Base-by-base conservation (phyloP, 441 rosid species). In the Euphorbia celastroides region DNA sequence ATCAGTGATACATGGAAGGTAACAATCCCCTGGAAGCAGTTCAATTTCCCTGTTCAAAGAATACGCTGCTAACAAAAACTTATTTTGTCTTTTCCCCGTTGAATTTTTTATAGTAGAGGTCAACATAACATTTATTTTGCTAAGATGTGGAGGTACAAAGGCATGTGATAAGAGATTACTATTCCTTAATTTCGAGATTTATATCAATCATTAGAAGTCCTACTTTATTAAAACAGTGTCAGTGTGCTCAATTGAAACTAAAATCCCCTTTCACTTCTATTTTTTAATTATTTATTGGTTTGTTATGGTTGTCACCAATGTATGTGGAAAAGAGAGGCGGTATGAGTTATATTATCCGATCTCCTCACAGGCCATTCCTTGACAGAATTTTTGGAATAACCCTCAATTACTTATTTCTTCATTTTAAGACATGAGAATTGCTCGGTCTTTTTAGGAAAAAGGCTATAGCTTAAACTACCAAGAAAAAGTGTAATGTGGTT, bases 1-100 rank as follows among this genome's bases (percentile, higher is more conserved):
- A 64, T 88, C 96, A 0, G 80, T 88, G 72, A 85, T 95, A 77
- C 99, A 94, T 71, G 99, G 99, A 78, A 92, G 99, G 99, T 95
- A 83, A 16, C 50, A 13, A 59, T 28, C 51, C 57, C 62, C 61
- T 31, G 7, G 22, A 22, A 63, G 44, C 23, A 23, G 58, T 38
- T 57, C 48, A 23, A n/a, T 19, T 11, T 13, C 55, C 19, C 28
- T 20, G 6, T 65, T 56, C 55, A 27, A 11, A 38, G 59, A 62
- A 69, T 20, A 55, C 11, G 27, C 27, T 60, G 46, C 41, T 60
- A 23, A 25, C 42, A 14, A 64, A 31, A 3, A 10, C 46, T 57
- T 56, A 13, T 71, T 22, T 51, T 2, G 7, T 41, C 12, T 2
- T 9, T 41, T 38, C 3, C 61, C 31, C 3, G 10, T 17, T 50